Evolutionary conservation across 2,329 filamentous ascomycete genomes (phyloP).

Genomic region (Colletotrichum shisoi): DNA sequence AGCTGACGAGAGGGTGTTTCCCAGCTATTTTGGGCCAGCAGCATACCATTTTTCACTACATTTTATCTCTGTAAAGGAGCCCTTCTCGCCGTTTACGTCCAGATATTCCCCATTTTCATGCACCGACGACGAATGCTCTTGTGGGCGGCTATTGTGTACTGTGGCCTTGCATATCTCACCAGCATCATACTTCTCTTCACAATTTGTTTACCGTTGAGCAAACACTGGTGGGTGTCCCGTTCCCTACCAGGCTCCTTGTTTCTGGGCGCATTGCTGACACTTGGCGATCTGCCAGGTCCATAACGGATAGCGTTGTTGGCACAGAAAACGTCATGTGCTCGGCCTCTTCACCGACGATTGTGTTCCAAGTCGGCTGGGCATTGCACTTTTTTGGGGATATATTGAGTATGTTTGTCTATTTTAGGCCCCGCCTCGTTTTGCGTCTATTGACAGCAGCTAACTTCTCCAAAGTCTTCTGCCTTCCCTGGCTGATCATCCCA

Average conservation of each 20-base stretch:
- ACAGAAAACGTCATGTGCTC: slow-evolving; percentile 33
- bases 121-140: slow-evolving; percentile 29
- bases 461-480: slow-evolving; percentile 9
- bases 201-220: slow-evolving; percentile 29
- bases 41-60: slow-evolving; percentile 32
- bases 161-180: slow-evolving; percentile 21
- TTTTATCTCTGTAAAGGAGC: slow-evolving; percentile 36
- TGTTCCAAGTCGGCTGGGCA: slow-evolving; percentile 34
- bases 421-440: not conserved
- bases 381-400: slow-evolving; percentile 35
- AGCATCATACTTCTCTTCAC: slow-evolving; percentile 34
- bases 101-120: slow-evolving; percentile 35
- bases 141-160: slow-evolving; percentile 25
- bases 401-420: not conserved
- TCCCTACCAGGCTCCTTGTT: not conserved
- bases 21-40: slow-evolving; percentile 36
- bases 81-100: slow-evolving; percentile 32
- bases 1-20: not conserved
- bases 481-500: slow-evolving; percentile 29
- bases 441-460: not conserved
- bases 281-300: not conserved
- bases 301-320: slow-evolving; percentile 8
- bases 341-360: slow-evolving; percentile 23
- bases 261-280: not conserved
- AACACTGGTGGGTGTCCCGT: slow-evolving; percentile 18